Conservation (phyloP, 106 monocot species). For the Narthecium ossifragum region DNA sequence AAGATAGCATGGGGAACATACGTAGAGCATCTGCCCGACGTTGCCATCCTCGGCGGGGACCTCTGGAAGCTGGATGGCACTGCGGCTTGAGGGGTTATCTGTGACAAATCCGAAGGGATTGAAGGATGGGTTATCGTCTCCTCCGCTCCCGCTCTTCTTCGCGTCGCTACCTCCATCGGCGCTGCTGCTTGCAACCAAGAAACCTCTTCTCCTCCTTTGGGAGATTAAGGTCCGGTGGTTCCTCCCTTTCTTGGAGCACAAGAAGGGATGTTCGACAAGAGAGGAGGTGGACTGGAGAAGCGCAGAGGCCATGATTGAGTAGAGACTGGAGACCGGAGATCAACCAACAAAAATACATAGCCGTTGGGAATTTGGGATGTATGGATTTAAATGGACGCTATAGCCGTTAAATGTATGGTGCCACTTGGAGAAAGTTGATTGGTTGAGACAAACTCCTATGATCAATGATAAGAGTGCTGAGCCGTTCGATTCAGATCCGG, state of each 20-base stretch:
- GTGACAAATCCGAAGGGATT: constrained; percentile 98
- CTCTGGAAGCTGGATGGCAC: constrained; percentile 88
- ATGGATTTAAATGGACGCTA: constrained; percentile 12
- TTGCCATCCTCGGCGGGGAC: constrained; percentile 93
- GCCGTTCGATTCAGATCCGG: too few relatives aligned
- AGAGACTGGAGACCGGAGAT: too few relatives aligned
- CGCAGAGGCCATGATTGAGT: constrained; percentile 17
- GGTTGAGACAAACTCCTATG: too few relatives aligned
- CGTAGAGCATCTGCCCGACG: constrained; percentile 98
- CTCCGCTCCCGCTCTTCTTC: constrained; percentile 5
- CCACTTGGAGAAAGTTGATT: too few relatives aligned
- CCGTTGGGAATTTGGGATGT: background rate
- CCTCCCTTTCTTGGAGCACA: background rate
- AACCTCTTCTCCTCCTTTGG: constrained; percentile 7
- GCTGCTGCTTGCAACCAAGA: constrained; percentile 17
- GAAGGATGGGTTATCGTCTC: constrained; percentile 40
- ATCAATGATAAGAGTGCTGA: too few relatives aligned
- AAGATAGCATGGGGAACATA: constrained; percentile 8
- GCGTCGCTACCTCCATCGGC: constrained; percentile 6
- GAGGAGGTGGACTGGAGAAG: constrained; percentile 12
- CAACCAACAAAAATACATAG: constrained; percentile 3
- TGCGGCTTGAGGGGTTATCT: constrained; percentile 89
- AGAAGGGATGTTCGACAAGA: background rate
- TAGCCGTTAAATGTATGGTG: too few relatives aligned
- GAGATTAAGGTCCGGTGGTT: background rate